phyloP scores from a whole-genome alignment of 345 rosid species.

The Noccaea bulbosa region DNA sequence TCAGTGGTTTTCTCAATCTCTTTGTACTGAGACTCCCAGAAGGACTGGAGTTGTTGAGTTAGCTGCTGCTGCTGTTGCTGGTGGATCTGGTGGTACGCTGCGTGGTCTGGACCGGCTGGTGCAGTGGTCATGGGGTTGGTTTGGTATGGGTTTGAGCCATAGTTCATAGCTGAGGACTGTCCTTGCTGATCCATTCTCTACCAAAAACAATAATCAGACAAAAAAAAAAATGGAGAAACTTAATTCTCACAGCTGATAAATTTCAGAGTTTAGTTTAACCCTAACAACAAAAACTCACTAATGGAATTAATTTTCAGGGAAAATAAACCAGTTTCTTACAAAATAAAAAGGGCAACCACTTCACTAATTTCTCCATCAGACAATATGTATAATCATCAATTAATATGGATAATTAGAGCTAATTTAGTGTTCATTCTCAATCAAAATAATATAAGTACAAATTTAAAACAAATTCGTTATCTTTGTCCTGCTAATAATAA shows the following conservation, averaged over 20 bases:
- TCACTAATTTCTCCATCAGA: not conserved
- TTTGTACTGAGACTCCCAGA: conserved; percentile 81
- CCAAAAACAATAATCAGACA: not conserved
- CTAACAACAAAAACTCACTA: not conserved
- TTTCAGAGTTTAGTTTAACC: not conserved
- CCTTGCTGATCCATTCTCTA: conserved; percentile 80
- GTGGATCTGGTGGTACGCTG: conserved; percentile 69
- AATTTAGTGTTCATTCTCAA: not conserved
- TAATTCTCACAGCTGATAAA: not conserved
- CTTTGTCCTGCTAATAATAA: not conserved
- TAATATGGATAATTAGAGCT: not conserved
- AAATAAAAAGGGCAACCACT: not conserved
- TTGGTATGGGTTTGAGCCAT: conserved; percentile 65
- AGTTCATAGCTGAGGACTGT: conserved; percentile 66
- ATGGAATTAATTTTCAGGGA: not conserved
- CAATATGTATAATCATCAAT: not conserved
- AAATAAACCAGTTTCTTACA: not conserved
- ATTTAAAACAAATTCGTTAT: not conserved
- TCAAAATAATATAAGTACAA: not conserved
- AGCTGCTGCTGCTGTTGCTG: conserved; percentile 95
- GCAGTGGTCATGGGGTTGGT: conserved; percentile 58
- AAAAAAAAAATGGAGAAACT: not conserved
- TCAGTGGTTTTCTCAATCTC: conserved; percentile 78
- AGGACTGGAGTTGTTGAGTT: conserved; percentile 79
- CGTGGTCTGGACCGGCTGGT: conserved; percentile 50